These are phyloP conservation scores for Rugiboletus extremiorientalis DNA, from an alignment of 1,284 basidiomycete species.

Conservation along the genomic window DNA sequence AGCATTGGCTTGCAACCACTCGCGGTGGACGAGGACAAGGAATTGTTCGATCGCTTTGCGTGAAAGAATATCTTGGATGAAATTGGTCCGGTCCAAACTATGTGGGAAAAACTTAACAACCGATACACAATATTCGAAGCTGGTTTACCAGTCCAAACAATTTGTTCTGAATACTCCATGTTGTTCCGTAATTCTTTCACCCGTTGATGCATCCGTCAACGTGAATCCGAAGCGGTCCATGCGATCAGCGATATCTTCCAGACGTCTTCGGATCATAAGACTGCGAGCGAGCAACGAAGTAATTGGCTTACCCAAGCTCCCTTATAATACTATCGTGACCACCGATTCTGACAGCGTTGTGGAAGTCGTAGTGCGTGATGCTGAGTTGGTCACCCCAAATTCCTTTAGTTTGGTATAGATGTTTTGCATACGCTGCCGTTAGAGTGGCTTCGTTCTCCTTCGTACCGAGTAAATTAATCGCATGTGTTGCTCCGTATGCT, in stretches of 20 bases:
- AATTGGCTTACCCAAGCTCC: constrained; percentile 61
- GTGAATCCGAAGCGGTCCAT: constrained; percentile 87
- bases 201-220: constrained; percentile 64
- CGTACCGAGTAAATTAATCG: constrained; percentile 85
- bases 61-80: constrained; percentile 91
- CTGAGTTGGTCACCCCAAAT: constrained; percentile 59
- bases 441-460: constrained; percentile 92
- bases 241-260: constrained; percentile 61
- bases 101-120: constrained; percentile 8
- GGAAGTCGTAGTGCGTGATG: constrained; percentile 95
- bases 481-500: constrained; percentile 80
- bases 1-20: constrained; percentile 68
- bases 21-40: constrained; percentile 63
- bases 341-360: constrained; percentile 75
- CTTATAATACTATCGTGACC: constrained; percentile 87
- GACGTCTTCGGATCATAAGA: constrained; percentile 42
- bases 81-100: constrained; percentile 97
- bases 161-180: constrained; percentile 92
- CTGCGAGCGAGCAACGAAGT: constrained; percentile 3
- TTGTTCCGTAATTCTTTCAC: constrained; percentile 79
- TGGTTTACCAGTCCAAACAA: constrained; percentile 87
- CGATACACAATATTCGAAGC: not conserved
- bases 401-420: constrained; percentile 62
- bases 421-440: constrained; percentile 79
- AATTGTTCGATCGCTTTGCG: constrained; percentile 76